Base-by-base conservation (phyloP, 2,329 filamentous ascomycete species). In the Neofusicoccum umdonicola region DNA sequence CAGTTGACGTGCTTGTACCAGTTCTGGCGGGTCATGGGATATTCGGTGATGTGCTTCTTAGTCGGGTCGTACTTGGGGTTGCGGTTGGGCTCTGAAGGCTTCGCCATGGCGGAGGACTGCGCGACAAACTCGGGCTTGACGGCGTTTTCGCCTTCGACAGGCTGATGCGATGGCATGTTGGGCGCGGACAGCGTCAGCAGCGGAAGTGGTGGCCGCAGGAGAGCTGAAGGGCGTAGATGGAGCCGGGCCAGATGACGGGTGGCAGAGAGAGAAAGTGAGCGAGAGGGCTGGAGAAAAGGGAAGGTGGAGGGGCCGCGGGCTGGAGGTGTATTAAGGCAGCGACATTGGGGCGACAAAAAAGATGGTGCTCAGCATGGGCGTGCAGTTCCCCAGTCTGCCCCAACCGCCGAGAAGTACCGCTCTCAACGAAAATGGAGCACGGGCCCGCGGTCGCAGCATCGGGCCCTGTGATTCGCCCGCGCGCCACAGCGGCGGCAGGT, bases 1-100 rank as follows among this genome's bases (percentile, higher is more conserved):
- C 93, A 97, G 85, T 96, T 93, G 83, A 97, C 85, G 76, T 97
- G 93, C 81, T 94, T 89, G 81, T 93, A 88, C 91, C 91, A 95
- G 83, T 96, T 97, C 69, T 83, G 80, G 80, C 84, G 85, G 67
- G 92, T 96, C 69, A 96, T 90, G 69, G 90, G 90, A 68, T 85
- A 85, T 67, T 96, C 92, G 70, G 92, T 88, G 78, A 96, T 96
- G 80, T 96, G 92, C 73, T 65, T 65, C 82, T 96, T 96, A 82
- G 89, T 86, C 58, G 85, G 82, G 71, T 85, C 82, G 73, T 85
- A 84, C 58, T 80, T 81, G 51, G 76, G 69, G 69, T 82, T 83
- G 62, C 81, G 78, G 74, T 84, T 83, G 39, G 83, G 83, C 78
- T 85, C 83, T 66, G 77, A 72, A 19, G 80, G 77, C 72, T 80